Conservation (phyloP, 148 eudicot genomes). For the Chenopodium berlandieri region DNA sequence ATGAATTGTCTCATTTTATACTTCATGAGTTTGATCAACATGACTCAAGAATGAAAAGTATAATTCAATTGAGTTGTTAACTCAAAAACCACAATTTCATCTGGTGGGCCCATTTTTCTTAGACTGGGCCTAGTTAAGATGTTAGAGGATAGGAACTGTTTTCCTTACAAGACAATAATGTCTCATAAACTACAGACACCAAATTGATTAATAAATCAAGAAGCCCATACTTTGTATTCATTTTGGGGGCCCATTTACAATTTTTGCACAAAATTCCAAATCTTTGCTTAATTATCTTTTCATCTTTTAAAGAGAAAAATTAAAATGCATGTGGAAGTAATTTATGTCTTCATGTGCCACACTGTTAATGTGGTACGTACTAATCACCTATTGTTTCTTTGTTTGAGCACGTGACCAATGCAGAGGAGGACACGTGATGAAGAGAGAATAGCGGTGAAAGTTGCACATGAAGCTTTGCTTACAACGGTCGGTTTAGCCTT, state of each 20-base stretch:
- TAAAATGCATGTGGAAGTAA: conserved; percentile 22
- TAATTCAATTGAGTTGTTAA: neutral
- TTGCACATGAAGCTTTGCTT: conserved; percentile 25
- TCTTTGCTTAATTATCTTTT: neutral
- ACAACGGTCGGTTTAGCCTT: conserved; percentile 18
- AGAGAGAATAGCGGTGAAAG: conserved; percentile 14
- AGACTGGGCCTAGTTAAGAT: conserved; percentile 12
- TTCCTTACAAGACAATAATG: neutral
- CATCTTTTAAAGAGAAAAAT: neutral
- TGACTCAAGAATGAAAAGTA: neutral
- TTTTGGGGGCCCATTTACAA: conserved; percentile 12
- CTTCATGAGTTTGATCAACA: neutral
- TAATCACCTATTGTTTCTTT: neutral
- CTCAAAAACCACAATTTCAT: neutral
- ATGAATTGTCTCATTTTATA: neutral
- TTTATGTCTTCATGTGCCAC: conserved; percentile 22
- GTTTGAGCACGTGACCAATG: neutral
- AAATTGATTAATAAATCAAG: neutral
- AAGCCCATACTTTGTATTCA: conserved; percentile 18
- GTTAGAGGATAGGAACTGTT: too few relatives aligned
- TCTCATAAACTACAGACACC: neutral
- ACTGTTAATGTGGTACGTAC: neutral
- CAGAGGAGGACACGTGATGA: conserved; percentile 31
- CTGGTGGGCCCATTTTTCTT: neutral
- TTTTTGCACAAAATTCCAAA: neutral